Percentiles rank a stretch among this genome's conserved stretches.
Conservation (phyloP, 345 rosid genomes). For the Excoecaria cochinchinensis region DNA sequence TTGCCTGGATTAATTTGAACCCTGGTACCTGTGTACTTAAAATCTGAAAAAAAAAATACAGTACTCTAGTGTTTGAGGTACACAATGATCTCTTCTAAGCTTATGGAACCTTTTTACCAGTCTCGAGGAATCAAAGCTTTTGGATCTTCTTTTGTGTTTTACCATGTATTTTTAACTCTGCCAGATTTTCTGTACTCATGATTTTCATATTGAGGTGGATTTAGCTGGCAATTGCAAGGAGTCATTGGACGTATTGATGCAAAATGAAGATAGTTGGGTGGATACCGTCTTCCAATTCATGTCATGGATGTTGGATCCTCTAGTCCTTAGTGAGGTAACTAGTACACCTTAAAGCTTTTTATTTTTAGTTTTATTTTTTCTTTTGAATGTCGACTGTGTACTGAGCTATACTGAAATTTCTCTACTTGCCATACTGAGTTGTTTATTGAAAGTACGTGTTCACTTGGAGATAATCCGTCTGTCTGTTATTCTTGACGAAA, state of each 20-base stretch:
- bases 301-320: slow-evolving; percentile 14
- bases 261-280: slow-evolving; percentile 14
- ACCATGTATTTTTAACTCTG: slow-evolving; percentile 18
- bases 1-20: slow-evolving; percentile 42
- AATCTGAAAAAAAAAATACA: too few relatives aligned
- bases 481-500: too few relatives aligned
- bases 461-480: too few relatives aligned
- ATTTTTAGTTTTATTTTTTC: too few relatives aligned
- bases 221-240: slow-evolving; percentile 22
- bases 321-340: slow-evolving; percentile 27
- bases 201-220: slow-evolving; percentile 18
- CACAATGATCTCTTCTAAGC: slow-evolving; percentile 13
- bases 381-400: too few relatives aligned
- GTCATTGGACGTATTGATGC: background rate
- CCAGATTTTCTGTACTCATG: slow-evolving; percentile 16
- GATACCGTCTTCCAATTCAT: slow-evolving; percentile 13
- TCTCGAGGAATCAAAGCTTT: background rate
- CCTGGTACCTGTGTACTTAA: slow-evolving; percentile 33
- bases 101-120: slow-evolving; percentile 7
- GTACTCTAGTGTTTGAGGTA: slow-evolving; percentile 42
- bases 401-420: too few relatives aligned
- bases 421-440: too few relatives aligned
- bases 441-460: too few relatives aligned
- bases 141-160: slow-evolving; percentile 4
- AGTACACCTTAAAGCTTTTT: slow-evolving; percentile 6